Conservation (phyloP, 257 asterid species). For the Primulina eburnea region DNA sequence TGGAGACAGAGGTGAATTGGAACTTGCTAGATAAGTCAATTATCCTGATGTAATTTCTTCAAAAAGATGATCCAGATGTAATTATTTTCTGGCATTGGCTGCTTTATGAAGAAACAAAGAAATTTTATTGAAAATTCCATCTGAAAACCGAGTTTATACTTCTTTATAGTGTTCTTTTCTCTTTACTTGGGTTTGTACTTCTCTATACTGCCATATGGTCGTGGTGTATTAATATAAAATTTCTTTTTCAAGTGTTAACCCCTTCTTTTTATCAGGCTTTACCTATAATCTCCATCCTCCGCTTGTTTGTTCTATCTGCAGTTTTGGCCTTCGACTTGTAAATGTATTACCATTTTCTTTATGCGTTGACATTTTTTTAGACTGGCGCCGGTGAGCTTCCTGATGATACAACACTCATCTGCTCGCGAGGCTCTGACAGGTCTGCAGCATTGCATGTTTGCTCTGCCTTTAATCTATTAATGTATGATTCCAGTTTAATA, state of each 20-base stretch:
- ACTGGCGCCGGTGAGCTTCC: slow-evolving; percentile 92
- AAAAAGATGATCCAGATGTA: too few relatives aligned
- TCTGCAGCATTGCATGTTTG: slow-evolving; percentile 31
- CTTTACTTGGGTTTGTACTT: slow-evolving; percentile 1
- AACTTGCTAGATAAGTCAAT: neutral
- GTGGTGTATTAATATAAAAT: neutral
- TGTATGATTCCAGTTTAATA: neutral
- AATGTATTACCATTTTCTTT: slow-evolving; percentile 23
- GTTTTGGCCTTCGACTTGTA: neutral
- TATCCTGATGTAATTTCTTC: neutral
- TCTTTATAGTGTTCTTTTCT: neutral
- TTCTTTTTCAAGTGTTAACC: slow-evolving; percentile 9
- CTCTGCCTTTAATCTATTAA: slow-evolving; percentile 7
- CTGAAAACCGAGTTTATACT: neutral
- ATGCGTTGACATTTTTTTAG: slow-evolving; percentile 40
- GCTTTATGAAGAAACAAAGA: neutral
- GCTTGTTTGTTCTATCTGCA: neutral
- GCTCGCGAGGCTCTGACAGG: slow-evolving; percentile 94
- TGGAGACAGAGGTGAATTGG: neutral
- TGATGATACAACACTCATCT: slow-evolving; percentile 84
- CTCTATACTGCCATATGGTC: neutral
- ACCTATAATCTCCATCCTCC: neutral
- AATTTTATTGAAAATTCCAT: neutral
- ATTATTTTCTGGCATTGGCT: neutral
- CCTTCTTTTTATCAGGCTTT: neutral